Evolutionary conservation across 2,329 filamentous ascomycete species (phyloP).

Genomic region (Cytospora piceae): DNA sequence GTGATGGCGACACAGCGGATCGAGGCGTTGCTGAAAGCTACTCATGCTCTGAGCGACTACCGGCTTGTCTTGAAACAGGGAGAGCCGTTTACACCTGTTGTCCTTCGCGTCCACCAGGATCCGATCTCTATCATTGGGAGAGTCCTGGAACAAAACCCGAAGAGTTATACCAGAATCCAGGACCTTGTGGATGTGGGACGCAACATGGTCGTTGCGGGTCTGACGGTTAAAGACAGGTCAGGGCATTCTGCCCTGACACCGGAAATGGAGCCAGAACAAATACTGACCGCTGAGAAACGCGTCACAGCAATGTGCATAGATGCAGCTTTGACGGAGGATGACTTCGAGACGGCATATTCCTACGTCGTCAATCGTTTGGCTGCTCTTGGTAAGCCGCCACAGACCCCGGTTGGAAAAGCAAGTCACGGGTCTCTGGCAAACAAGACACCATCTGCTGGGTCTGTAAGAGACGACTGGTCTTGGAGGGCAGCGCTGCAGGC

Average conservation of each 20-base stretch:
- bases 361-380: constrained; percentile 75
- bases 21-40: constrained; percentile 70
- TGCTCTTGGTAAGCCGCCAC: constrained; percentile 35
- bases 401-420: constrained; percentile 32
- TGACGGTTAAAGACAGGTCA: constrained; percentile 43
- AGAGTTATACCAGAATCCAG: constrained; percentile 74
- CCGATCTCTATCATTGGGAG: constrained; percentile 74
- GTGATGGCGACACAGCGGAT: constrained; percentile 56
- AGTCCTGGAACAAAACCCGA: constrained; percentile 74
- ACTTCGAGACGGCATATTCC: constrained; percentile 85
- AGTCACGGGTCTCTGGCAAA: constrained; percentile 32
- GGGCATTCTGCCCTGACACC: constrained; percentile 34
- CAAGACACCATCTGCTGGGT: constrained; percentile 29
- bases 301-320: constrained; percentile 82
- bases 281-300: constrained; percentile 59
- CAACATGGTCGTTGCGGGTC: constrained; percentile 66
- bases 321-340: constrained; percentile 71
- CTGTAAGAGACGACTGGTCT: constrained; percentile 64
- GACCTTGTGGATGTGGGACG: constrained; percentile 71
- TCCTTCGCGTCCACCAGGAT: constrained; percentile 76
- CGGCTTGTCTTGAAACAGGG: constrained; percentile 78
- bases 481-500: constrained; percentile 80
- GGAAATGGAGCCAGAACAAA: constrained; percentile 38
- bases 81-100: constrained; percentile 78
- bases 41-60: constrained; percentile 76